Base-by-base conservation (phyloP, 768 basidiomycete species). In the Boletales sp. region DNA sequence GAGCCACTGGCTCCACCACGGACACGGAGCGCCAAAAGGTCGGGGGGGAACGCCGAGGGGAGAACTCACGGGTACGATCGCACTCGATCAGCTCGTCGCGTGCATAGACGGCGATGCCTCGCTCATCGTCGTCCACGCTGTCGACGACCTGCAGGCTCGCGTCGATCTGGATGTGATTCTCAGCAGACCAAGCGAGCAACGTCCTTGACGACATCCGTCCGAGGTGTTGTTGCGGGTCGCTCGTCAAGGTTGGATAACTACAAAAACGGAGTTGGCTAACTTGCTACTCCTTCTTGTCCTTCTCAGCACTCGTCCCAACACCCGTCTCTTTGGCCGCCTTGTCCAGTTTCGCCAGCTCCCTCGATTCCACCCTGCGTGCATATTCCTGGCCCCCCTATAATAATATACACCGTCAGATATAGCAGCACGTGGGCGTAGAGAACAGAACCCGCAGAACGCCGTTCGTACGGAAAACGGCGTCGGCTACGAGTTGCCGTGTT, bases 351-450 rank as follows among this genome's bases (percentile, higher is more conserved):
- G 62, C 64, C 53, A 73, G 57, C 47, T 74, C 74, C 56, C 57
- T 68, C 51, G 64, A 77, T 59, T 88, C 88, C 42, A 72, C 55
- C 27, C 86, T 81, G 51, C 73, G 74, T 27, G 87, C 88, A 62
- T 87, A 94, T 72, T 90, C 91, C 63, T 94, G 90, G 18, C 91
- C 92, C 48, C 81, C 84, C 84, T 94, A 71, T 46, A 11, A 71
- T 46, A 11, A 53, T 54, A 41, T 48, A 37, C 32, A 51, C 40
- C 8, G 0, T 59, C 37, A 57, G 56, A 30, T 31, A 45, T 19
- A 12, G 36, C 29, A 42, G 45, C 47, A 54, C 24, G 50, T 57
- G n/a, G 34, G 44, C 37, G 35, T 47, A 47, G 40, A 31, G 48
- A 58, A 56, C 31, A 54, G 44, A 57, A 53, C 40, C 29, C 12